phyloP scores from a whole-genome alignment of 345 rosid species.

The Nasturtium officinale region DNA sequence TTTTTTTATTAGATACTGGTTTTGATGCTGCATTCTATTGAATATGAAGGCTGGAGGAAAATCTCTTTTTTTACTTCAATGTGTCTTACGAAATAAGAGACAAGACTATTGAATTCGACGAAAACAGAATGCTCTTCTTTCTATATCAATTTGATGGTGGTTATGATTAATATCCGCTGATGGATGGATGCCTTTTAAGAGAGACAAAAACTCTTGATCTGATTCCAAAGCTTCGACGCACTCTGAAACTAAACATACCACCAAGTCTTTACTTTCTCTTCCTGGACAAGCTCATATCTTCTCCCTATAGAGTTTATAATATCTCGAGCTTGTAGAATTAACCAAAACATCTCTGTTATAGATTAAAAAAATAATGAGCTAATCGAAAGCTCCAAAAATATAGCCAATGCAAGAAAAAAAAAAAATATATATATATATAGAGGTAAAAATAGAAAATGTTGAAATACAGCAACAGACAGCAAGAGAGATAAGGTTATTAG shows the following conservation, averaged over 20 bases:
- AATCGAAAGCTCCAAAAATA: not conserved
- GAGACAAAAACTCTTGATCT: no score
- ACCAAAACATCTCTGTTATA: not conserved
- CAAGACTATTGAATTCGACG: constrained; percentile 87
- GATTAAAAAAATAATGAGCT: not conserved
- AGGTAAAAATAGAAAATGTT: not conserved
- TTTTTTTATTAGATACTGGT: not conserved
- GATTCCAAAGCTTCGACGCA: no score
- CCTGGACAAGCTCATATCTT: no score
- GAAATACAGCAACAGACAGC: not conserved
- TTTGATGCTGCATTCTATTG: constrained; percentile 23
- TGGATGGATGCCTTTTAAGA: no score
- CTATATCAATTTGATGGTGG: no score
- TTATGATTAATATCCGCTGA: no score
- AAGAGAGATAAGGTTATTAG: constrained; percentile 43
- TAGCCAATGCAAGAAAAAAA: not conserved
- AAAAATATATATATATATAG: no score
- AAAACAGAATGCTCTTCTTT: no score
- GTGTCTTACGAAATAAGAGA: constrained; percentile 86
- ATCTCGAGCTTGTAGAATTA: not conserved
- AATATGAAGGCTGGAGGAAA: constrained; percentile 88
- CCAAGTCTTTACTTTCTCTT: no score
- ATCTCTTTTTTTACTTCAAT: constrained; percentile 89
- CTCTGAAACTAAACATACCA: no score
- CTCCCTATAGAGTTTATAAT: no score